Evolutionary conservation across 169 alveolate genomes (phyloP).

Genomic region (Cryptosporidium xiaoi): DNA sequence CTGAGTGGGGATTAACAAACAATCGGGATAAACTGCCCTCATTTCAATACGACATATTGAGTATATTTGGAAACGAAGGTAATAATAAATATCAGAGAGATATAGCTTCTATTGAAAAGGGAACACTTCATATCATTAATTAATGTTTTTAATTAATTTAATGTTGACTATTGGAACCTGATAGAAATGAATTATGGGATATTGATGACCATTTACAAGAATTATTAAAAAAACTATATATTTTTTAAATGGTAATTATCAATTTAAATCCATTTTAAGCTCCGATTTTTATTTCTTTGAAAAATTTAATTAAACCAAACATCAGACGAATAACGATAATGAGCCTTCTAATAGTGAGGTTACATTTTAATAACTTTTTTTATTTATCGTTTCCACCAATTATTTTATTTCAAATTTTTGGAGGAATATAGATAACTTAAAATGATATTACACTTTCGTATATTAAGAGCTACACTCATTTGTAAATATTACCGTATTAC

Average conservation of each 20-base stretch:
- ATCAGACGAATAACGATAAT: too few species aligned
- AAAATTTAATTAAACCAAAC: too few species aligned
- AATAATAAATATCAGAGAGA: neutral
- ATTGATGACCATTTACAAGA: neutral
- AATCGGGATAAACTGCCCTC: constrained; percentile 43
- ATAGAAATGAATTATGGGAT: neutral
- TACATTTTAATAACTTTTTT: too few species aligned
- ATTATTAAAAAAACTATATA: neutral
- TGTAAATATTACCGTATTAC: too few species aligned
- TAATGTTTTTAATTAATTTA: constrained; percentile 4
- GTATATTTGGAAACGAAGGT: constrained; percentile 42
- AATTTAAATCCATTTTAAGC: too few species aligned
- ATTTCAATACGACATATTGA: constrained; percentile 53
- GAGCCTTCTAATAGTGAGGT: too few species aligned
- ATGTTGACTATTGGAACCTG: neutral
- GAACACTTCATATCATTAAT: constrained; percentile 53
- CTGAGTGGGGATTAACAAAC: constrained; percentile 39
- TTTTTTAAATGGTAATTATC: neutral
- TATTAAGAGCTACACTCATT: too few species aligned
- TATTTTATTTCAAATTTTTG: too few species aligned
- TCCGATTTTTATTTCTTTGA: too few species aligned
- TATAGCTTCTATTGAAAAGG: constrained; percentile 51
- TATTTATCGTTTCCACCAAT: too few species aligned
- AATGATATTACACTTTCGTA: too few species aligned
- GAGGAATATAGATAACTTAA: too few species aligned